Evolutionary conservation across 768 basidiomycete species (phyloP).

Genomic region (Chiua virens): DNA sequence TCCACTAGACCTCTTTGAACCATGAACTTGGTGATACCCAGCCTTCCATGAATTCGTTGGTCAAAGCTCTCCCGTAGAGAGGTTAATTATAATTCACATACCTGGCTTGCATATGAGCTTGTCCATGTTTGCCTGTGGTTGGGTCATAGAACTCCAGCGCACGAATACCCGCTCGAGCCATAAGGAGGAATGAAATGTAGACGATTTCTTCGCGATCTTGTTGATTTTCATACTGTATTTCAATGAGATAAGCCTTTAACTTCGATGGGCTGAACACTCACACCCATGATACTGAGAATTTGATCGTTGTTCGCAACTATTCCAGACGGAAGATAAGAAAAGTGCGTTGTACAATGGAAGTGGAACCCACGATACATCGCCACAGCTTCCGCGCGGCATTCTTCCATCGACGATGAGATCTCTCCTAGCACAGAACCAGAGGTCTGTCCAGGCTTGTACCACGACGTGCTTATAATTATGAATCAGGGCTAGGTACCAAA

Average conservation of each 20-base stretch:
- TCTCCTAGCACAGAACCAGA: conserved; percentile 81
- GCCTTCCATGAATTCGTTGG: conserved; percentile 36
- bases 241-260: background rate
- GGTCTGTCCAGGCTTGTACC: conserved; percentile 89
- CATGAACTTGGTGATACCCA: conserved; percentile 82
- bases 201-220: conserved; percentile 77
- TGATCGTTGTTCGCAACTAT: conserved; percentile 71
- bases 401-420: conserved; percentile 89
- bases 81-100: conserved; percentile 30
- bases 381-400: conserved; percentile 89
- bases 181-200: conserved; percentile 77
- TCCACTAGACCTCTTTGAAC: conserved; percentile 67
- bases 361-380: conserved; percentile 67
- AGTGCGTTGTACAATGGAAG: background rate
- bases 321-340: background rate
- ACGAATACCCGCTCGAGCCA: conserved; percentile 82
- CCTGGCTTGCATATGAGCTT: conserved; percentile 92
- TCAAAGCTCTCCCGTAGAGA: background rate
- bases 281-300: conserved; percentile 81
- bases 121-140: conserved; percentile 76
- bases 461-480: conserved; percentile 53
- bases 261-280: conserved; percentile 32
- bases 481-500: background rate
- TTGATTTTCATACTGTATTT: conserved; percentile 57
- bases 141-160: conserved; percentile 86